Conservation (phyloP, 192 early-diverging fungal genomes). For the Diversispora epigaea region DNA sequence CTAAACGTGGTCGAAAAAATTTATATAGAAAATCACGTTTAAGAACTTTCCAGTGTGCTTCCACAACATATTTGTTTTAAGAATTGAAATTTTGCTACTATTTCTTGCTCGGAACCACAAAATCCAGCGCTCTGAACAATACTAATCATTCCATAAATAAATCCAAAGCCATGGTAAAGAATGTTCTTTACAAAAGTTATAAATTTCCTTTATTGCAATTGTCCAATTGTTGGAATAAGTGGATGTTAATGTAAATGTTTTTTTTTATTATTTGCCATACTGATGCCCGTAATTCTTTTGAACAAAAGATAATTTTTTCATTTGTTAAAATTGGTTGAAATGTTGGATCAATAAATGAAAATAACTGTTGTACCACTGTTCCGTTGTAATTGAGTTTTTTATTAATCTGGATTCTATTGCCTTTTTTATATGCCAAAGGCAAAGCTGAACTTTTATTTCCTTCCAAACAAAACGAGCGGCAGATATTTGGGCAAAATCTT, state of each 20-base stretch:
- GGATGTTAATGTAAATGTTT: not conserved
- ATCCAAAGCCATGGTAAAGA: no score
- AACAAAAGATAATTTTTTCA: not conserved
- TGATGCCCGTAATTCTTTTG: no score
- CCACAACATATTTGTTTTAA: no score
- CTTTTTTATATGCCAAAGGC: not conserved
- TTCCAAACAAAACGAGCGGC: not conserved
- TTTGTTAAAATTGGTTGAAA: not conserved
- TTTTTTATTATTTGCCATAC: no score
- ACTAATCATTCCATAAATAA: no score
- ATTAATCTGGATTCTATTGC: not conserved
- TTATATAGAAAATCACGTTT: conserved; percentile 15
- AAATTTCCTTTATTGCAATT: no score
- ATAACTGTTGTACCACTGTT: not conserved
- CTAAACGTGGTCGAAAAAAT: not conserved
- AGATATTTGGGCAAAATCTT: not conserved
- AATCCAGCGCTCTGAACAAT: no score
- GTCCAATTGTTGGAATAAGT: no score
- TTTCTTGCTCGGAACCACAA: no score
- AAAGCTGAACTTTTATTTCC: conserved; percentile 1
- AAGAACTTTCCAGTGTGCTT: no score
- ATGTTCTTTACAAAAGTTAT: no score
- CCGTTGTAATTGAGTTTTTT: not conserved
- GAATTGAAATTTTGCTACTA: no score
- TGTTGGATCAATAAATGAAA: not conserved